Conservation (phyloP, 306 rosid species). For the Bauhinia variegata region DNA sequence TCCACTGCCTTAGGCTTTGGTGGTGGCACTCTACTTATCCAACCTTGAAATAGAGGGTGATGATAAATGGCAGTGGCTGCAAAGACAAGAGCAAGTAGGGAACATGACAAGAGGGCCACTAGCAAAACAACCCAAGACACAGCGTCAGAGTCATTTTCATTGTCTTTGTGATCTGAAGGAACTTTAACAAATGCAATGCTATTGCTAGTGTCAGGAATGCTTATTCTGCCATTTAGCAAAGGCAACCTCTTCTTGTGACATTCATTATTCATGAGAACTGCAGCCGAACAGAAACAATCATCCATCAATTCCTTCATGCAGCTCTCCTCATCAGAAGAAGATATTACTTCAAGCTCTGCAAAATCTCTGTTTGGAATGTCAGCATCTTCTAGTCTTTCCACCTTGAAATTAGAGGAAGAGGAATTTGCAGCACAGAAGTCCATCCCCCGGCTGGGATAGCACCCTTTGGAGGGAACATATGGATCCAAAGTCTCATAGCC, state of each 20-base stretch:
- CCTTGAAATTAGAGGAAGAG: constrained; percentile 3
- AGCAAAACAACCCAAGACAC: constrained; percentile 30
- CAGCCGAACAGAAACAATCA: constrained; percentile 48
- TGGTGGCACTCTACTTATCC: neutral
- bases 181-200: constrained; percentile 30
- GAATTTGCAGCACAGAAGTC: constrained; percentile 44
- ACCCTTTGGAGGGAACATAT: constrained; percentile 45
- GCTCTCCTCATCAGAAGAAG: neutral
- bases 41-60: constrained; percentile 27
- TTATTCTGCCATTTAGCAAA: constrained; percentile 24
- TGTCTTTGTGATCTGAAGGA: neutral
- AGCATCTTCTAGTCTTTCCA: constrained; percentile 14
- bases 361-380: constrained; percentile 15
- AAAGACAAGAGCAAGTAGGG: constrained; percentile 34
- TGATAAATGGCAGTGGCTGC: constrained; percentile 33
- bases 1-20: constrained; percentile 40
- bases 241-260: constrained; percentile 48
- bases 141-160: constrained; percentile 1
- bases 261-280: neutral
- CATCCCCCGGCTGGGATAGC: constrained; percentile 32
- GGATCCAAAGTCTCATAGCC: constrained; percentile 43
- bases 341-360: constrained; percentile 19
- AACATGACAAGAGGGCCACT: constrained; percentile 28
- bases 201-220: constrained; percentile 19
- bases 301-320: constrained; percentile 40